Evolutionary conservation across 2,329 filamentous ascomycete genomes (phyloP).

Genomic region (Scedosporium boydii): DNA sequence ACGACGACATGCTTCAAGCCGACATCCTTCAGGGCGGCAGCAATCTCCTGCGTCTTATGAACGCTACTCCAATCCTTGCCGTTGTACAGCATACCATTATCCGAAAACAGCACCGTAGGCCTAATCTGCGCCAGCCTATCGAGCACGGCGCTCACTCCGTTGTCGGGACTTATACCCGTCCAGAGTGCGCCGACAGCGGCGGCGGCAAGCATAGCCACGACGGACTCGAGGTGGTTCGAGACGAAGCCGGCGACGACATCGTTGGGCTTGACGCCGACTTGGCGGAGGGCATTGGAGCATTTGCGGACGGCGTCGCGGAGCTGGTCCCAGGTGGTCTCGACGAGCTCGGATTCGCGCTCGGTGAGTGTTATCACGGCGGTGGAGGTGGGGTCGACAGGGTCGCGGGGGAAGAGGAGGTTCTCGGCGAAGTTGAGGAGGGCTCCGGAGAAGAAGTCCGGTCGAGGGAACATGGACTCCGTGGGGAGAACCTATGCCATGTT

Average conservation of each 20-base stretch:
- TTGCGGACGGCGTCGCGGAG: constrained; percentile 67
- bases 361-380: constrained; percentile 70
- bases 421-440: constrained; percentile 85
- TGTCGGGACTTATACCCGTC: constrained; percentile 90
- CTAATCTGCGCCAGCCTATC: constrained; percentile 81
- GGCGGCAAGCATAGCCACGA: constrained; percentile 80
- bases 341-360: constrained; percentile 53
- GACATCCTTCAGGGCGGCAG: constrained; percentile 46
- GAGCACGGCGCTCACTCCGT: constrained; percentile 80
- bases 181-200: constrained; percentile 79
- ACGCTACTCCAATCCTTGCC: constrained; percentile 78
- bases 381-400: constrained; percentile 15
- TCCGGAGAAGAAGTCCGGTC: constrained; percentile 75
- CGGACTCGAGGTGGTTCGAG: constrained; percentile 78
- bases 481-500: constrained; percentile 51
- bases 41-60: constrained; percentile 70
- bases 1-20: constrained; percentile 64
- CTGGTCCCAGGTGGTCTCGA: constrained; percentile 60
- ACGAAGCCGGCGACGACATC: constrained; percentile 66
- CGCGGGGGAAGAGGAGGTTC: constrained; percentile 76
- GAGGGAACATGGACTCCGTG: constrained; percentile 67
- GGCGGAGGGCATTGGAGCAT: constrained; percentile 62
- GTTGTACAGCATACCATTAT: constrained; percentile 86
- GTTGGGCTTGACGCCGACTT: constrained; percentile 46
- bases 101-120: constrained; percentile 73